A percentile compares a stretch with the other conserved stretches of the same genome.
phyloP scores from a whole-genome alignment of 164 flowering plant genomes.

The Houttuynia cordata region DNA sequence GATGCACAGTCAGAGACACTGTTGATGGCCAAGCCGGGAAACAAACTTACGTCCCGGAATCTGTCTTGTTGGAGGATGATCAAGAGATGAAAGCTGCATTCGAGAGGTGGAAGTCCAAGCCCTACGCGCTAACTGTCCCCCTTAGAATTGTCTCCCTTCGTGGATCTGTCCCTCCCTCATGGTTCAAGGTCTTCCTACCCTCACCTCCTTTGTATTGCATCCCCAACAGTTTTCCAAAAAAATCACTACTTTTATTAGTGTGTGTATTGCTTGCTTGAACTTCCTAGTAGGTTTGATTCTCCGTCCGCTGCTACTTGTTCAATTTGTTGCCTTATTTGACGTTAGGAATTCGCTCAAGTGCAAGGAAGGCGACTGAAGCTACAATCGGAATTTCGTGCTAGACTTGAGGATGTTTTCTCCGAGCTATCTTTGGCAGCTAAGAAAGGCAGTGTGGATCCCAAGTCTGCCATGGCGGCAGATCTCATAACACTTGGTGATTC shows the following conservation, averaged over 20 bases:
- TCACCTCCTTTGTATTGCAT: neutral
- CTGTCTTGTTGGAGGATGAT: slow-evolving; percentile 16
- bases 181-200: slow-evolving; percentile 20
- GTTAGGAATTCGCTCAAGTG: slow-evolving; percentile 62
- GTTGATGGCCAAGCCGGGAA: neutral
- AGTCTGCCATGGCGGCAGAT: slow-evolving; percentile 69
- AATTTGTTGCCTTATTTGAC: slow-evolving; percentile 1
- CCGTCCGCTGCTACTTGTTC: neutral
- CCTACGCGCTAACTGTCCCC: slow-evolving; percentile 70
- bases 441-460: slow-evolving; percentile 25
- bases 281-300: no score
- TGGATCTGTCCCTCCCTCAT: slow-evolving; percentile 60
- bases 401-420: slow-evolving; percentile 43
- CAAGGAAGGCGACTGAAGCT: slow-evolving; percentile 70
- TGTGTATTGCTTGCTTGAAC: no score
- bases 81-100: slow-evolving; percentile 44
- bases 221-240: no score
- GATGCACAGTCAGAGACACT: neutral
- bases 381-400: slow-evolving; percentile 36
- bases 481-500: slow-evolving; percentile 76
- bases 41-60: neutral
- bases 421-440: slow-evolving; percentile 33
- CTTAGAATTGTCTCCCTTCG: slow-evolving; percentile 59
- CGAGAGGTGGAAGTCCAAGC: slow-evolving; percentile 63
- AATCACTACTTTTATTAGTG: no score